phyloP scores from a whole-genome alignment of 148 eudicot species.

The Fagopyrum tataricum region DNA sequence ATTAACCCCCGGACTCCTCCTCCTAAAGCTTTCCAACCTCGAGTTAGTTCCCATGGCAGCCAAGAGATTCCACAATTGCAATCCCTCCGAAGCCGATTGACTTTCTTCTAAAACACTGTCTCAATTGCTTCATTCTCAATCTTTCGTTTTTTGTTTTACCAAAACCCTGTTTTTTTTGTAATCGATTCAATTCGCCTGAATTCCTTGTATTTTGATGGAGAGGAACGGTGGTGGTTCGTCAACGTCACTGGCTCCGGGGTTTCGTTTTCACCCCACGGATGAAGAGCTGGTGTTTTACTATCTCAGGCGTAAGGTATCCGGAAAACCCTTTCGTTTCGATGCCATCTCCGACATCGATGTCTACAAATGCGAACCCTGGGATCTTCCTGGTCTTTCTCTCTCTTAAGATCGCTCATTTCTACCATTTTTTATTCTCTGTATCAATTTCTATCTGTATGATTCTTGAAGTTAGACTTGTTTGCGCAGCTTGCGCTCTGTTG shows the following conservation, averaged over 20 bases:
- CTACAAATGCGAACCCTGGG: slow-evolving; percentile 41
- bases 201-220: slow-evolving; percentile 7
- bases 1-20: background rate
- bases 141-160: background rate
- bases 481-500: background rate
- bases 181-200: background rate
- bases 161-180: background rate
- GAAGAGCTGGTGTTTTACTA: slow-evolving; percentile 37
- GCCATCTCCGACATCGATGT: slow-evolving; percentile 34
- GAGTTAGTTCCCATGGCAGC: background rate
- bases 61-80: background rate
- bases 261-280: slow-evolving; percentile 36
- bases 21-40: background rate
- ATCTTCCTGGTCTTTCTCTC: slow-evolving; percentile 28
- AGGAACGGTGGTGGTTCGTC: slow-evolving; percentile 3
- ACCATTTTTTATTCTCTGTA: background rate
- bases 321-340: slow-evolving; percentile 32
- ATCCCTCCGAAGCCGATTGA: slow-evolving; percentile 1
- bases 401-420: slow-evolving; percentile 1
- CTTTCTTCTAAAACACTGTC: background rate
- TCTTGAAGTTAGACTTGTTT: background rate
- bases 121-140: background rate
- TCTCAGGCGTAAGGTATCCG: slow-evolving; percentile 30
- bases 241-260: slow-evolving; percentile 36
- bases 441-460: background rate